Evolutionary conservation across 2,329 filamentous ascomycete species (phyloP).

Genomic region (Aspergillus neotritici): DNA sequence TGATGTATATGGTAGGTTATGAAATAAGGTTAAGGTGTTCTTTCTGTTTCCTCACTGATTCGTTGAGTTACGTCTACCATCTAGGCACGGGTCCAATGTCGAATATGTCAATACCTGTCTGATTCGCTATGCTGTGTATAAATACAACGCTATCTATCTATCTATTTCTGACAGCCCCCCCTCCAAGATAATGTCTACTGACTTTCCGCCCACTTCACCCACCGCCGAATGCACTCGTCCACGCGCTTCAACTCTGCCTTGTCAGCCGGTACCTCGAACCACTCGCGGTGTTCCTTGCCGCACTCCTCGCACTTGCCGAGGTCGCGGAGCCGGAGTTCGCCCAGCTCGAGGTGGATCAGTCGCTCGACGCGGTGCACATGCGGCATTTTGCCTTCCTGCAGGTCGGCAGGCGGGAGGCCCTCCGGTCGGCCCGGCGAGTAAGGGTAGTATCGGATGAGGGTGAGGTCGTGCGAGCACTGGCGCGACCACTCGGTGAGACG

Average conservation of each 20-base stretch:
- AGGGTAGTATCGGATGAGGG: constrained; percentile 86
- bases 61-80: too few relatives aligned
- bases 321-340: constrained; percentile 51
- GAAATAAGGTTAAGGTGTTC: neutral
- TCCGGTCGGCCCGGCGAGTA: constrained; percentile 46
- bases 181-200: constrained; percentile 2
- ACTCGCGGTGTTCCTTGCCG: constrained; percentile 82
- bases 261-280: constrained; percentile 83
- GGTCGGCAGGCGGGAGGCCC: constrained; percentile 7
- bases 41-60: neutral
- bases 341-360: constrained; percentile 84
- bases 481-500: constrained; percentile 88
- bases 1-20: neutral
- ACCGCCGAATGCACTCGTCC: constrained; percentile 71
- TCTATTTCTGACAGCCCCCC: too few relatives aligned
- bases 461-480: constrained; percentile 85
- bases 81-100: neutral
- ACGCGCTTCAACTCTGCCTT: constrained; percentile 63
- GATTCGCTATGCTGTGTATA: neutral
- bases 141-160: too few relatives aligned
- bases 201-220: constrained; percentile 76
- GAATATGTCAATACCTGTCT: neutral
- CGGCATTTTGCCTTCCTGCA: constrained; percentile 60
- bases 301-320: constrained; percentile 65
- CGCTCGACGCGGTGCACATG: constrained; percentile 84